phyloP scores from a whole-genome alignment of 768 basidiomycete genomes.

The Amanita rimosa region DNA sequence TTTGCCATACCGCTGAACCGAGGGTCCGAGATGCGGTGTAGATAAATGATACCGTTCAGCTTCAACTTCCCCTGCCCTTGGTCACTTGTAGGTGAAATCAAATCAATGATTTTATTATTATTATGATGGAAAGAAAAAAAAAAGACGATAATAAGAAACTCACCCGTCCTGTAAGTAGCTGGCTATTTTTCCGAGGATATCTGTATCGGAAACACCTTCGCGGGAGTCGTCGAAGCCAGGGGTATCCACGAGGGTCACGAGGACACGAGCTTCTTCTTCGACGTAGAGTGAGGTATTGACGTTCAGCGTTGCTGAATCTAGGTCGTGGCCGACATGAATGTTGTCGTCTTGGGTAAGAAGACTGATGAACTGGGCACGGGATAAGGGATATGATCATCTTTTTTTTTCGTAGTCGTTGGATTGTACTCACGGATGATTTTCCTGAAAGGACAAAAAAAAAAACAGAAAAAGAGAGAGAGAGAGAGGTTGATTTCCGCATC shows the following conservation, averaged over 20 bases:
- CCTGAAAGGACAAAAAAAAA: too few relatives aligned
- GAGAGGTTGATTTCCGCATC: too few relatives aligned
- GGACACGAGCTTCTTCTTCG: background rate
- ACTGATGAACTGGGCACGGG: conserved; percentile 27
- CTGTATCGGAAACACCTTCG: conserved; percentile 17
- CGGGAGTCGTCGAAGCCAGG: conserved; percentile 33
- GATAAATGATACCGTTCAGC: conserved; percentile 8
- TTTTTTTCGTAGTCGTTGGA: background rate
- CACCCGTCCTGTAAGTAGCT: conserved; percentile 11
- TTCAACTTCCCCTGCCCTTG: conserved; percentile 16
- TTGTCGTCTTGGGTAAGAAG: conserved; percentile 21
- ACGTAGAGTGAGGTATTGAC: conserved; percentile 11
- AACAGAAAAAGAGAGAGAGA: too few relatives aligned
- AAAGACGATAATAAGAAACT: conserved; percentile 4
- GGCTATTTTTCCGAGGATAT: conserved; percentile 23
- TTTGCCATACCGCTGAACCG: conserved; percentile 27
- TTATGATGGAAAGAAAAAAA: background rate
- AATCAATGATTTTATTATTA: too few relatives aligned
- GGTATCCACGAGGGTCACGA: conserved; percentile 27
- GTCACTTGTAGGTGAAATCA: too few relatives aligned
- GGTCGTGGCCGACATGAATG: conserved; percentile 23
- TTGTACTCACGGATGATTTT: background rate
- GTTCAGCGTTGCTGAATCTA: conserved; percentile 26
- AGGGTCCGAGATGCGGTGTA: conserved; percentile 10
- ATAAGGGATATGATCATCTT: background rate